Conservation (phyloP, 2,329 filamentous ascomycete genomes). For the Verticillium albo-atrum region DNA sequence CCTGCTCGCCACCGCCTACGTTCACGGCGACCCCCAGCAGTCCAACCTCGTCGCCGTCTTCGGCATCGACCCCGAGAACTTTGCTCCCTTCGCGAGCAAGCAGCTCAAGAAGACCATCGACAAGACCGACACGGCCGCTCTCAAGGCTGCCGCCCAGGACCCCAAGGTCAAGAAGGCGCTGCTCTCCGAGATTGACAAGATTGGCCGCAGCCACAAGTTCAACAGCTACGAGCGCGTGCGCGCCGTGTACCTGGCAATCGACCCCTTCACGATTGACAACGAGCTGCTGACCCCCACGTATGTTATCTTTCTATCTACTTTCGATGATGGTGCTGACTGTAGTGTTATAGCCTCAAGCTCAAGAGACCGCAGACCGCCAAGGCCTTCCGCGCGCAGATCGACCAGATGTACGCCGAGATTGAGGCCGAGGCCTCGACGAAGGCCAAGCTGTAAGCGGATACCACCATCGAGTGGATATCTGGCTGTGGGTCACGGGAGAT, state of each 20-base stretch:
- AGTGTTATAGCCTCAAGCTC: slow-evolving; percentile 45
- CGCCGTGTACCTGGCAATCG: slow-evolving; percentile 69
- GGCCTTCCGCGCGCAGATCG: slow-evolving; percentile 48
- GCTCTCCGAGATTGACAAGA: slow-evolving; percentile 70
- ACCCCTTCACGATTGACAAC: slow-evolving; percentile 92
- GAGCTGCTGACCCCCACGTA: slow-evolving; percentile 85
- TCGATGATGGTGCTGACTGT: not conserved
- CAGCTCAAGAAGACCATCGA: slow-evolving; percentile 65
- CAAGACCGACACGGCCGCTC: slow-evolving; percentile 58
- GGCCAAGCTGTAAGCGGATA: slow-evolving; percentile 37
- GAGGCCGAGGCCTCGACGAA: slow-evolving; percentile 32
- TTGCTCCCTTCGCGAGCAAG: slow-evolving; percentile 75
- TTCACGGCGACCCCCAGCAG: slow-evolving; percentile 85
- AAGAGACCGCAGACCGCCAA: slow-evolving; percentile 54
- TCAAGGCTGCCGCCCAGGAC: slow-evolving; percentile 65
- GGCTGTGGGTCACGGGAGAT: not conserved
- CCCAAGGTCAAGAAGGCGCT: slow-evolving; percentile 70
- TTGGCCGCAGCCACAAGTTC: slow-evolving; percentile 81
- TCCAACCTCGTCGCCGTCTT: slow-evolving; percentile 81
- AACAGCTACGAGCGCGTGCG: slow-evolving; percentile 84
- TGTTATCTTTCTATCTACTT: slow-evolving; percentile 31
- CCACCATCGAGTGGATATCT: not conserved
- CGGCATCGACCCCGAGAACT: slow-evolving; percentile 78
- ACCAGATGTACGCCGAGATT: slow-evolving; percentile 53
- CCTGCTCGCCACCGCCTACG: slow-evolving; percentile 75